These are phyloP conservation scores for Chernovozyma sophiae-reginae DNA, from an alignment of 1,139 yeast species.

Conservation along the genomic window DNA sequence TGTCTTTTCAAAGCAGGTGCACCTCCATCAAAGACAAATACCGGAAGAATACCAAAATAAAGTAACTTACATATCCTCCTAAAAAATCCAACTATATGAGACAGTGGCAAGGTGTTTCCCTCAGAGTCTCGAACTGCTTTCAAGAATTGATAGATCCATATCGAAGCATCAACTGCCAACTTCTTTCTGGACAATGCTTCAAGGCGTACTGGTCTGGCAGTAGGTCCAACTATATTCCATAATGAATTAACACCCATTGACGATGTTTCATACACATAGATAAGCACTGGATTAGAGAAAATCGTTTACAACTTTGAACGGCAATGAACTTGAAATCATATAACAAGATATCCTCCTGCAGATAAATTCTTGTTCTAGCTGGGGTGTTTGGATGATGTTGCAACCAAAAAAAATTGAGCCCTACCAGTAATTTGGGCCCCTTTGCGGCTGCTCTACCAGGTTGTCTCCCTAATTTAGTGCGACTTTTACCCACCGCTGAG, in stretches of 20 bases:
- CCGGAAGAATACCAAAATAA: constrained; percentile 85
- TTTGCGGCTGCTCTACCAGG: too few relatives aligned
- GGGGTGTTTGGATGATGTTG: too few relatives aligned
- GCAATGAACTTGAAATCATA: too few relatives aligned
- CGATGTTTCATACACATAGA: too few relatives aligned
- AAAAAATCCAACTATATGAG: constrained; percentile 93
- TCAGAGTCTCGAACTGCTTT: constrained; percentile 89
- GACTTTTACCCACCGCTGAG: too few relatives aligned
- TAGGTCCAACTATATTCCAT: constrained; percentile 90
- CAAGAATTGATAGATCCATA: constrained; percentile 96
- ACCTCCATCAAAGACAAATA: constrained; percentile 97
- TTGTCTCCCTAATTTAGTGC: too few relatives aligned
- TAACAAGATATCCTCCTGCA: too few relatives aligned
- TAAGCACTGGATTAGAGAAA: too few relatives aligned
- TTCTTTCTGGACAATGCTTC: constrained; percentile 75
- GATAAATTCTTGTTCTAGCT: too few relatives aligned
- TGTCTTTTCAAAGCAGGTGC: constrained; percentile 82
- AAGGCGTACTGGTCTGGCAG: constrained; percentile 84
- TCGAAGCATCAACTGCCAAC: constrained; percentile 95
- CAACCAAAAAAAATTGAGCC: too few relatives aligned
- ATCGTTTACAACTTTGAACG: too few relatives aligned
- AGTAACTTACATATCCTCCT: constrained; percentile 87
- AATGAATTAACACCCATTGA: constrained; percentile 93
- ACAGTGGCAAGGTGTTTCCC: constrained; percentile 72
- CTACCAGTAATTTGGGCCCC: too few relatives aligned